A percentile compares a stretch with the other conserved stretches of the same genome.
Evolutionary conservation across 257 asterid genomes (phyloP).

Genomic region (Ilex asprella): DNA sequence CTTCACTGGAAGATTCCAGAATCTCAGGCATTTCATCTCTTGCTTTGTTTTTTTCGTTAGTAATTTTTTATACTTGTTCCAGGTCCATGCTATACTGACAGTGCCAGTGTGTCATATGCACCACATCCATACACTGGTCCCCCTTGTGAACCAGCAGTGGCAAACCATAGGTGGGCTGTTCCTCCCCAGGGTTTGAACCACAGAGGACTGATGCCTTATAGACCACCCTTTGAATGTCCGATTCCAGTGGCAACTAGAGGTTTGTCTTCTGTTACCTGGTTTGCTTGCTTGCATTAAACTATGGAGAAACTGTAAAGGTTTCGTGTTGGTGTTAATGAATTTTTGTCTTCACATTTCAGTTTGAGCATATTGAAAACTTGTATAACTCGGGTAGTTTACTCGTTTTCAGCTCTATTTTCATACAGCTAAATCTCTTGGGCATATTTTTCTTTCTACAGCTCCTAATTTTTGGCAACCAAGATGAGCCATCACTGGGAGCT

Average conservation of each 20-base stretch:
- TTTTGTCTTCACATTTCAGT: slow-evolving; percentile 1
- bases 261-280: slow-evolving; percentile 12
- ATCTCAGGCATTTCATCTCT: background rate
- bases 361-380: too few relatives aligned
- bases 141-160: slow-evolving; percentile 45
- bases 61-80: slow-evolving; percentile 9
- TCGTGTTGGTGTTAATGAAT: too few relatives aligned
- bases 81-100: slow-evolving; percentile 74
- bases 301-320: too few relatives aligned
- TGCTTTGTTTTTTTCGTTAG: slow-evolving; percentile 1
- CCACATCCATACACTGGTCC: slow-evolving; percentile 47
- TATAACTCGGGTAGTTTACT: too few relatives aligned
- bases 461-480: too few relatives aligned
- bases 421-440: background rate
- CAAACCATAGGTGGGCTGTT: slow-evolving; percentile 53
- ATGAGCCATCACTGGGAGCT: too few relatives aligned
- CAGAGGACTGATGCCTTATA: slow-evolving; percentile 49
- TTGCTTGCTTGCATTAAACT: too few relatives aligned
- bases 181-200: slow-evolving; percentile 56
- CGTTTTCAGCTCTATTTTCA: background rate
- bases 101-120: slow-evolving; percentile 42
- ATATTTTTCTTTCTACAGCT: background rate
- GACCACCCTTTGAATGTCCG: slow-evolving; percentile 65
- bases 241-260: slow-evolving; percentile 73
- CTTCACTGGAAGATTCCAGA: background rate